phyloP scores from a whole-genome alignment of 306 rosid species.

The Cotoneaster glaucophyllus region DNA sequence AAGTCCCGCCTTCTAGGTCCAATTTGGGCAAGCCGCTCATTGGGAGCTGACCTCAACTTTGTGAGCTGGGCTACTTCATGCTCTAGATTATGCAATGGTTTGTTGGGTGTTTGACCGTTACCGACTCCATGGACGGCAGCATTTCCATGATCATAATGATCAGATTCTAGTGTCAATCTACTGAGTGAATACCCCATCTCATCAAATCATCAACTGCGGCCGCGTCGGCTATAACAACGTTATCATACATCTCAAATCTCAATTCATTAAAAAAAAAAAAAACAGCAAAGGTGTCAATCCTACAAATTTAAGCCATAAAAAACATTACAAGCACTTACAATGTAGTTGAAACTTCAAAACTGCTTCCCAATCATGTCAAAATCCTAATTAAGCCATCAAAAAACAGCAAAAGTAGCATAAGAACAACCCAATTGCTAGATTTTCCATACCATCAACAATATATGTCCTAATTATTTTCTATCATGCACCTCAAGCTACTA shows the following conservation, averaged over 20 bases:
- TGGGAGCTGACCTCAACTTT: slow-evolving; percentile 63
- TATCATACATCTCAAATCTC: neutral
- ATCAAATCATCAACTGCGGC: slow-evolving; percentile 32
- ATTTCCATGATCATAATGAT: slow-evolving; percentile 30
- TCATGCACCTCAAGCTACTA: neutral
- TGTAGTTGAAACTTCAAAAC: no score
- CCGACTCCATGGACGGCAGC: slow-evolving; percentile 24
- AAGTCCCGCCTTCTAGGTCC: slow-evolving; percentile 44
- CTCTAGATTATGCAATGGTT: slow-evolving; percentile 37
- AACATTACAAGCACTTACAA: no score
- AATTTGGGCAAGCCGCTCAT: slow-evolving; percentile 38
- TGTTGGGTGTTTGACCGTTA: slow-evolving; percentile 29
- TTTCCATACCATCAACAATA: neutral
- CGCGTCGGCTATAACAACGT: slow-evolving; percentile 26
- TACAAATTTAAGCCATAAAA: neutral
- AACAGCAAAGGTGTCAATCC: slow-evolving; percentile 17
- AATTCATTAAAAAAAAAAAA: neutral
- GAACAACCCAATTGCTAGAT: neutral
- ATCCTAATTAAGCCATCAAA: slow-evolving; percentile 11
- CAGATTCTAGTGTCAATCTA: slow-evolving; percentile 54
- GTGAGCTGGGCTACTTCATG: slow-evolving; percentile 74
- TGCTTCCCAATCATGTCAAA: neutral
- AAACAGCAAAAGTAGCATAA: neutral
- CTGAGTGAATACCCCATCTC: slow-evolving; percentile 88
- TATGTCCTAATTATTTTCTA: neutral